Percentiles rank a stretch among this genome's conserved stretches.
Evolutionary conservation across 257 asterid genomes (phyloP).

Genomic region (Ehretia macrophylla): DNA sequence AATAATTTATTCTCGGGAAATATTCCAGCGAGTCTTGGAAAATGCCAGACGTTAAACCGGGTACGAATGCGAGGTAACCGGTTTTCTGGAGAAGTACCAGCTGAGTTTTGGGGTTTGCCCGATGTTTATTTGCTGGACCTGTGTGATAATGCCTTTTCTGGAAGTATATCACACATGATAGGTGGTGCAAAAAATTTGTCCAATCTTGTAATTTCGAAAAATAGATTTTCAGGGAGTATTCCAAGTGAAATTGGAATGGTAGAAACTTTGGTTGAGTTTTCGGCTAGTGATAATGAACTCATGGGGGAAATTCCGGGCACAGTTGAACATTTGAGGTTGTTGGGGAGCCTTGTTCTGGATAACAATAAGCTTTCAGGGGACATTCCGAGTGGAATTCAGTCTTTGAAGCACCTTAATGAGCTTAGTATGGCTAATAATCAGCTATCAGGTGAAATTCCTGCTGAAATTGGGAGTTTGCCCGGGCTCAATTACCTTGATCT

Average conservation of each 20-base stretch:
- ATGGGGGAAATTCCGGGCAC: slow-evolving; percentile 58
- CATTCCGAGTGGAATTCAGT: slow-evolving; percentile 42
- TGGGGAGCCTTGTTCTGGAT: slow-evolving; percentile 56
- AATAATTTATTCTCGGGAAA: slow-evolving; percentile 53
- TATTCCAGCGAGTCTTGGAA: slow-evolving; percentile 53
- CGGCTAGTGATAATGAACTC: slow-evolving; percentile 41
- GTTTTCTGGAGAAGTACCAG: slow-evolving; percentile 57
- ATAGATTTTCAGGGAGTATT: slow-evolving; percentile 55
- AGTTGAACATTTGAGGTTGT: slow-evolving; percentile 38
- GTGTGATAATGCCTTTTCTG: slow-evolving; percentile 44
- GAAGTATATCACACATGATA: slow-evolving; percentile 53
- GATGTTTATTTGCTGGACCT: slow-evolving; percentile 59
- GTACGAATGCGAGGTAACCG: slow-evolving; percentile 46
- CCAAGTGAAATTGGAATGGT: slow-evolving; percentile 61
- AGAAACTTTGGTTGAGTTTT: slow-evolving; percentile 32
- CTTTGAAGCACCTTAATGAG: slow-evolving; percentile 55
- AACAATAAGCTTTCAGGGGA: slow-evolving; percentile 54
- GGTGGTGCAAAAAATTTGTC: slow-evolving; percentile 55
- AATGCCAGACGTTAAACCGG: slow-evolving; percentile 50
- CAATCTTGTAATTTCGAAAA: slow-evolving; percentile 38
- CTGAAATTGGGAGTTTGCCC: slow-evolving; percentile 60
- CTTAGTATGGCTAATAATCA: slow-evolving; percentile 55
- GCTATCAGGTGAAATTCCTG: slow-evolving; percentile 62
- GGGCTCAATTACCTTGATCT: slow-evolving; percentile 80
- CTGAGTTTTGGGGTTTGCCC: slow-evolving; percentile 69